Base-by-base conservation (phyloP, 73 alveolate species). In the Effrenium voratum region DNA sequence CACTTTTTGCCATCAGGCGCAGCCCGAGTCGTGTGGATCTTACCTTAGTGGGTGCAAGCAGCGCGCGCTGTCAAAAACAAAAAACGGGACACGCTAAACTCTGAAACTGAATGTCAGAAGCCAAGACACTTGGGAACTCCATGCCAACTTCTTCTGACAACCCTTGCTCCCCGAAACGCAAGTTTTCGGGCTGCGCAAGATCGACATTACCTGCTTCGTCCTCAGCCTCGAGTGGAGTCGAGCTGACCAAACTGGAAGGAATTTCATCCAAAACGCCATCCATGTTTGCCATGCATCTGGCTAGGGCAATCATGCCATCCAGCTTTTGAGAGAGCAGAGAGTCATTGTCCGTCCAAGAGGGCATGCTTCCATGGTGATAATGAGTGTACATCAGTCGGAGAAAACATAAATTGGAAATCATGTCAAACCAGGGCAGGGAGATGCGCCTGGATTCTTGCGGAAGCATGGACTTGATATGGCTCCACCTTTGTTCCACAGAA, bases 351-450 rank as follows among this genome's bases (percentile, higher is more conserved):
- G 82, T 72, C 82, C 82, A 72, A 15, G 46, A 28, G 10, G 82
- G 82, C 82, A 72, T 28, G 30, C 40, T 72, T 16, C 82, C 82
- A 28, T 40, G n/a, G 47, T 72, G 82, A 34, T 72, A 72, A 15
- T 72, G 82, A 40, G 49, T 72, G 82, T 72, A 72, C 82, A 72
- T 72, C 82, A 72, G 30, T 2, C 82, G 82, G 47, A 72, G 82
- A 24, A 72, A 72, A 8, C 46, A 28, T 47, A 72, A 28, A 36
- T 72, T 40, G n/a, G 82, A 32, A 13, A 72, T 45, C 82, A 72
- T 34, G 4, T 72, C 46, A 30, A 34, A 72, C 82, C 82, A 72
- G 0, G 32, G 46, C 50, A 72, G 15, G 82, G 82, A 72, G n/a
- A 72, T 40, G 2, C 82, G n/a, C 4, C 82, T 45, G 32, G 82